These are phyloP conservation scores for Endothia cerciana DNA, from an alignment of 2,329 filamentous ascomycete species.

Conservation along the genomic window DNA sequence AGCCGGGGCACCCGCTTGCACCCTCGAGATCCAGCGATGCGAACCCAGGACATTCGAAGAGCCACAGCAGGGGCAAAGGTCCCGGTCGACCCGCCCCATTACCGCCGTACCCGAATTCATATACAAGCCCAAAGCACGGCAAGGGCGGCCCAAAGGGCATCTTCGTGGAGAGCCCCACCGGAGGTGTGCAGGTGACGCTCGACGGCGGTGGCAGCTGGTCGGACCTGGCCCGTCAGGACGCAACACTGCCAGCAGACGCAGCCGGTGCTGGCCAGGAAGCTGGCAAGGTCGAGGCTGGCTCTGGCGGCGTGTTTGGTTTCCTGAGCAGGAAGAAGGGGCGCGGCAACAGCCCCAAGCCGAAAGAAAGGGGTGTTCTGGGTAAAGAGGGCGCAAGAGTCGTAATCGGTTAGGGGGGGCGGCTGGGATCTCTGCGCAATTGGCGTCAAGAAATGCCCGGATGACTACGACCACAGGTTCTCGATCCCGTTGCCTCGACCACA, in stretches of 20 bases:
- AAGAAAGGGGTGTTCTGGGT: constrained; percentile 88
- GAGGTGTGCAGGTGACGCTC: constrained; percentile 88
- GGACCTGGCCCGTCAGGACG: constrained; percentile 82
- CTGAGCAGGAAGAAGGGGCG: constrained; percentile 86
- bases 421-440: constrained; percentile 16
- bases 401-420: constrained; percentile 56
- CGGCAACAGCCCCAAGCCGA: constrained; percentile 90
- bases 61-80: constrained; percentile 24
- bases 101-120: constrained; percentile 53
- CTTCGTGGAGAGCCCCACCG: constrained; percentile 75
- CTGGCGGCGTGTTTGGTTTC: constrained; percentile 89
- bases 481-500: not conserved
- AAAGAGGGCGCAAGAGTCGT: constrained; percentile 91
- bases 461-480: not conserved
- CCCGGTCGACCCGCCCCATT: constrained; percentile 44
- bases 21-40: constrained; percentile 19
- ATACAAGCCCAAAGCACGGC: constrained; percentile 40
- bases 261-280: constrained; percentile 51
- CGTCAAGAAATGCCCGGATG: not conserved
- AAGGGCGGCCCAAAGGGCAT: constrained; percentile 59
- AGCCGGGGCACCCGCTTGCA: constrained; percentile 27
- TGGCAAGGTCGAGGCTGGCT: constrained; percentile 58
- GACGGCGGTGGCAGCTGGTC: constrained; percentile 91
- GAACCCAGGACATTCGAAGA: constrained; percentile 18
- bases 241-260: constrained; percentile 72